Base-by-base conservation (phyloP, 2,329 filamentous ascomycete species). In the Aspergillus sp. region DNA sequence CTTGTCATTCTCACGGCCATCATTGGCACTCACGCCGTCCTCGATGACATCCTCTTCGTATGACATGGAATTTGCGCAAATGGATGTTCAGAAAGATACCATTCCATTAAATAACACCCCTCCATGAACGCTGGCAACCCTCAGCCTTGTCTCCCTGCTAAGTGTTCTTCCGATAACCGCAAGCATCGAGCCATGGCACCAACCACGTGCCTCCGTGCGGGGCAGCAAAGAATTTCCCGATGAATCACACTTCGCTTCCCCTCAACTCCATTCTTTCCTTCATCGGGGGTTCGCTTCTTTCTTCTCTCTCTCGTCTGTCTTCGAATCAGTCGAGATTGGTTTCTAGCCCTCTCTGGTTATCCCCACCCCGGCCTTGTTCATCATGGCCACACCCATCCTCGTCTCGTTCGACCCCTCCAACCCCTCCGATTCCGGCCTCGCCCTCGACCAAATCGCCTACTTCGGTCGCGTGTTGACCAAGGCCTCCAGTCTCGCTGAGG, bases 401-500 rank as follows among this genome's bases (percentile, higher is more conserved):
- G 69, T 80, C 65, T 77, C 75, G 50, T 64, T 75, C 57, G 71
- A 77, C 70, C 70, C 76, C 69, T 70, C 78, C 63, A 73, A 77
- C 63, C 66, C 80, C 62, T 67, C 79, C 29, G 36, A 42, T 42
- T 75, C 78, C 46, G 84, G 84, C 58, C 79, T 87, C 57, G 75
- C 78, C 52, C 72, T 83, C 51, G 77, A 82, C 59, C 77, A 81
- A 61, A 80, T 89, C 63, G 81, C 85, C 32, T 87, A 84, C 72
- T 78, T 88, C 56, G 84, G 84, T 64, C 81, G 81, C 58, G 81
- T 86, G 58, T 83, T 86, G 67, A 75, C 85, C 57, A 80, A 78
- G 64, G 80, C 84, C 58, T 81, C 81, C 18, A 71, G 52, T 58
- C 62, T 73, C 7, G 66, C 69, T 7, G 69, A 77, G 57, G 72